Base-by-base conservation (phyloP, 2,329 filamentous ascomycete species). In the Bertia moriformis region DNA sequence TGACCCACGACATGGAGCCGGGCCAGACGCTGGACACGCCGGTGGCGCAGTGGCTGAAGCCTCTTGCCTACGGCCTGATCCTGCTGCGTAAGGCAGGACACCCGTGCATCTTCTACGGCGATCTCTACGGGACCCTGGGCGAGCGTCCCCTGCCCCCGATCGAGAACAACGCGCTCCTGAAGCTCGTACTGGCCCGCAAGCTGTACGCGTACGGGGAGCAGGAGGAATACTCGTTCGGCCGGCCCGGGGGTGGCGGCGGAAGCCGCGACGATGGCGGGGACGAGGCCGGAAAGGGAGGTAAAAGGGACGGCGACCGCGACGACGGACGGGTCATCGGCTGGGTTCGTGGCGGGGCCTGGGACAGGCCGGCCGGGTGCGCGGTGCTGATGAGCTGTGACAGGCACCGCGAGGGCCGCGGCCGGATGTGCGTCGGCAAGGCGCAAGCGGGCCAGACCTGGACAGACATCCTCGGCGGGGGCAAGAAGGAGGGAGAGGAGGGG, bases 61-160 rank as follows among this genome's bases (percentile, higher is more conserved):
- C 77, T 0, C 63, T 85, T 14, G 82, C 79, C 12, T 84, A 86
- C 54, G 62, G 78, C 1, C 65, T 86, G 35, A 83, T 85, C 40
- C 68, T 86, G 1, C 70, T 85, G 18, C 68, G 76, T 19, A 51
- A 62, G 35, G 59, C 69, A 15, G 78, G 78, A 17, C 71, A 74
- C 42, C 79, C 80, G 0, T 82, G 74, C 48, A 59, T 82, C 22
- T 84, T 81, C 56, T 84, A 79, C 53, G 79, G 79, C 22, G 79
- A 84, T 49, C 54, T 83, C 2, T 83, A 81, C 55, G 78, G 78
- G 17, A 71, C 75, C 42, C 59, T 62, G 38, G 54, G 56, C 39
- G 60, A 58, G 18, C 41, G 52, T 20, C 60, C 27, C 18, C 15
- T 19, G 18, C 19, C 15, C 18, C 18, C 44, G 42, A 41, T 40